Base-by-base conservation (phyloP, 2,329 filamentous ascomycete species). In the Trichoderma simmonsii region DNA sequence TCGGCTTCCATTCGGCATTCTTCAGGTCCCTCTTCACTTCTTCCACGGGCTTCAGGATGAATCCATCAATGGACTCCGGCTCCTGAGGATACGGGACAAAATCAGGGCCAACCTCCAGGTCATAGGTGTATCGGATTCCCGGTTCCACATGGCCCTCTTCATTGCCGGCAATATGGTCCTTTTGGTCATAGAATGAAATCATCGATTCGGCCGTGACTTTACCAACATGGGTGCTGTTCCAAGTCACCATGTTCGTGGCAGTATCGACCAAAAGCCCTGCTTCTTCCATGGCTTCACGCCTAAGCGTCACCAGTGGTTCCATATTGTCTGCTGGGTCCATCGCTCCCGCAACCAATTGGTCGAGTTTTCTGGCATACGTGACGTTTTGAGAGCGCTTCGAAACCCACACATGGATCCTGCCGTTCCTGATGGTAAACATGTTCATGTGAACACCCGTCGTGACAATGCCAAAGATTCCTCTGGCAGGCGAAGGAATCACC, bases 361-460 rank as follows among this genome's bases (percentile, higher is more conserved):
- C 81, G 24, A 81, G 73, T 74, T 80, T 81, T 6, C 79, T 76
- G 2, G 80, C 76, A 70, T 81, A 82, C 14, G 79, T 79, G 21
- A 78, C 71, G 6, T 75, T 75, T 12, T 73, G 71, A 7, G 79
- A 78, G 5, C 81, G 77, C 65, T 76, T 76, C 26, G 80, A 77
- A 48, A 82, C 78, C 81, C 81, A 82, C 51, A 82, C 77, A 39
- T 76, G 77, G 71, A 73, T 73, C 39, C 48, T 75, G 26, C 77
- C 75, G n/a, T 72, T 74, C 57, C 75, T 77, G 57, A 76, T 71
- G 36, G 78, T 79, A 74, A 79, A 83, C 60, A 81, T 78, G 73
- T 81, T 83, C 73, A 83, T 76, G 71, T 83, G 81, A 2, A 81
- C 79, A 8, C 81, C 81, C 5, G 79, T 77, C 2, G 81, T 83